phyloP scores from a whole-genome alignment of 2,329 filamentous ascomycete genomes.

The Pseudogymnoascus sp. region DNA sequence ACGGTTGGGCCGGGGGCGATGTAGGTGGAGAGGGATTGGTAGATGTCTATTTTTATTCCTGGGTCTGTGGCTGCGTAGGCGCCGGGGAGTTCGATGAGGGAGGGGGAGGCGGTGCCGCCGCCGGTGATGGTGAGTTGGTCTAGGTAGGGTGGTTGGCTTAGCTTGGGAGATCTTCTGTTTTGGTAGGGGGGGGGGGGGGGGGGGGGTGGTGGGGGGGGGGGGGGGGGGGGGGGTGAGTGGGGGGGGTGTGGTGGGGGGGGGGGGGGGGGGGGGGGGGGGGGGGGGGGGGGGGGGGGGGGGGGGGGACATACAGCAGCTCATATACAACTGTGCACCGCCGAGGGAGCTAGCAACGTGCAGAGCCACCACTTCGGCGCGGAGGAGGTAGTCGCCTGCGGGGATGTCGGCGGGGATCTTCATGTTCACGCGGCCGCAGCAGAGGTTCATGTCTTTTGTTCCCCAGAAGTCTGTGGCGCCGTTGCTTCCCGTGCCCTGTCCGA shows the following conservation, averaged over 20 bases:
- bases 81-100: constrained; percentile 34
- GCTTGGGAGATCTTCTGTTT: constrained; percentile 27
- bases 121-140: constrained; percentile 35
- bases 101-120: constrained; percentile 24
- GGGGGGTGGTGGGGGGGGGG: no score
- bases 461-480: neutral
- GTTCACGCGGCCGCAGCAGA: constrained; percentile 36
- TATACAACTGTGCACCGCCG: no score
- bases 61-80: constrained; percentile 36
- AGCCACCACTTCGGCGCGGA: no score
- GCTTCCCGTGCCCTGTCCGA: neutral
- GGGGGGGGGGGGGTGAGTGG: neutral
- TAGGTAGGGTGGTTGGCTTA: constrained; percentile 26
- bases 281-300: neutral
- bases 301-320: no score
- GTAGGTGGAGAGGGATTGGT: constrained; percentile 23
- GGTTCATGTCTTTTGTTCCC: constrained; percentile 22
- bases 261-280: no score
- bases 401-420: constrained; percentile 43
- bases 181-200: neutral
- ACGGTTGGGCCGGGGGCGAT: constrained; percentile 26
- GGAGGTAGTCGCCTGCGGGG: constrained; percentile 32
- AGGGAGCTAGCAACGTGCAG: no score
- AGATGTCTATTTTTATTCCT: constrained; percentile 32
- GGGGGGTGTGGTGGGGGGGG: no score